Evolutionary conservation across 768 basidiomycete species (phyloP), one percentile per base, ranked within the genome.

Genomic region (Phlebiopsis gigantea): DNA sequence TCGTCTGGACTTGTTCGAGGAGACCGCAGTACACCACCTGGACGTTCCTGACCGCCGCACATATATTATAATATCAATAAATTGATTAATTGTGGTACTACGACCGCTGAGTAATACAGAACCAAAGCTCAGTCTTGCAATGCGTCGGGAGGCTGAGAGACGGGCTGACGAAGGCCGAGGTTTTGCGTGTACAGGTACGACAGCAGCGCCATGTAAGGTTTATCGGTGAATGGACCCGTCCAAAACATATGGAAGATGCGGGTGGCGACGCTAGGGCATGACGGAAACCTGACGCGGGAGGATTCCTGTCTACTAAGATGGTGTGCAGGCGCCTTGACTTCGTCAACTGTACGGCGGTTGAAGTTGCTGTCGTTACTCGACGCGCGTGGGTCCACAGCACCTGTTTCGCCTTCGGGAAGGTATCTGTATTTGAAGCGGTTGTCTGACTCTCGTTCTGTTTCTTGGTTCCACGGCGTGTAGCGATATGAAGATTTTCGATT

Each of bases 141-240:
- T 83, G 76, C 1, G 67, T 64, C 0, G 80, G 65, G 12, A 4
- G 7, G 14, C n/a, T 29, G 43, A 4, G 25, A 24, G 4, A 4
- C 4, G 47, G 80, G 75, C n/a, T 83, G 69, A 64, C 96, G 86
- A 25, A 99, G 77, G 9, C 88, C 91, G 17, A 88, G 81, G 66
- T 96, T 97, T 69, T 99, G 96, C 2, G 96, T 97, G 74, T 86
- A 98, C 29, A 98, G 80, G 78, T 93, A 99, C n/a, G 94, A 97
- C 19, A 96, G 77, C 44, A 97, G 77, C 0, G 96, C 93, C 57
- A 93, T 82, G 77, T 99, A 98, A 1, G 96, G 97, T 69, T 98
- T 98, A 77, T 99, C 97, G 8, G 94, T 97, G 76, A 99, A 97
- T 1, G 92, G 86, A 0, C 97, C 96, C 1, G 94, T 91, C 96